Evolutionary conservation across 441 rosid genomes (phyloP).

Genomic region (Metrosideros polymorpha): DNA sequence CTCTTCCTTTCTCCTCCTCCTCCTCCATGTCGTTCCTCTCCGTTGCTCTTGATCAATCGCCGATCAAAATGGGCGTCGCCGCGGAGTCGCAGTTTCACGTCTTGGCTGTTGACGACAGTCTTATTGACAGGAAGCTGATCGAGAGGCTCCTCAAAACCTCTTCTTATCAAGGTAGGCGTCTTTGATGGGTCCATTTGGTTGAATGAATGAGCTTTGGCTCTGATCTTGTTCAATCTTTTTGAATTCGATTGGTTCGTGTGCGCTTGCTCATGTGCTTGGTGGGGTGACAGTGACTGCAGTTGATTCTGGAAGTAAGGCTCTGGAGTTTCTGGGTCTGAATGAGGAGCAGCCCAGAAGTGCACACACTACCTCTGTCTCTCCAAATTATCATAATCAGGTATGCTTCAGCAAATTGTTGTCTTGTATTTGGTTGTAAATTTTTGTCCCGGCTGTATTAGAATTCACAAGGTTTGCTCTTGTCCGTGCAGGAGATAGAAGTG

Average conservation of each 20-base stretch:
- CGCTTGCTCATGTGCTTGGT: not conserved
- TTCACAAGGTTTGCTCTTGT: not conserved
- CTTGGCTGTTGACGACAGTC: slow-evolving; percentile 66
- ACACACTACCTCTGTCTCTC: slow-evolving; percentile 13
- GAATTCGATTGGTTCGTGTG: not conserved
- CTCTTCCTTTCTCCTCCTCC: not conserved
- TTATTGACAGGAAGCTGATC: slow-evolving; percentile 50
- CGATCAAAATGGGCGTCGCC: slow-evolving; percentile 11
- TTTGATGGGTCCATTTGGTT: not conserved
- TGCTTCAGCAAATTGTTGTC: not conserved
- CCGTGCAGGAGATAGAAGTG: slow-evolving; percentile 26
- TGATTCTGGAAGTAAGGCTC: slow-evolving; percentile 82
- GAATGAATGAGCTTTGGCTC: not conserved
- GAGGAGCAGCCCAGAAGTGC: slow-evolving; percentile 16
- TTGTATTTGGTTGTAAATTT: not conserved
- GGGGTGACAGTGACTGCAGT: slow-evolving; percentile 61
- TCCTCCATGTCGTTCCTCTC: not conserved
- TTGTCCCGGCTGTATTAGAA: not conserved
- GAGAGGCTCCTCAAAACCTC: slow-evolving; percentile 60
- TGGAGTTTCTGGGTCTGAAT: slow-evolving; percentile 63
- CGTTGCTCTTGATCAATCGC: not conserved
- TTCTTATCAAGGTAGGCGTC: slow-evolving; percentile 46
- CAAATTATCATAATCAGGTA: slow-evolving; percentile 5
- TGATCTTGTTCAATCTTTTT: not conserved
- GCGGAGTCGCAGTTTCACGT: slow-evolving; percentile 43